A percentile compares a stretch with the other conserved stretches of the same genome.
phyloP scores from a whole-genome alignment of 441 rosid species.

The Flueggea neowawraea region DNA sequence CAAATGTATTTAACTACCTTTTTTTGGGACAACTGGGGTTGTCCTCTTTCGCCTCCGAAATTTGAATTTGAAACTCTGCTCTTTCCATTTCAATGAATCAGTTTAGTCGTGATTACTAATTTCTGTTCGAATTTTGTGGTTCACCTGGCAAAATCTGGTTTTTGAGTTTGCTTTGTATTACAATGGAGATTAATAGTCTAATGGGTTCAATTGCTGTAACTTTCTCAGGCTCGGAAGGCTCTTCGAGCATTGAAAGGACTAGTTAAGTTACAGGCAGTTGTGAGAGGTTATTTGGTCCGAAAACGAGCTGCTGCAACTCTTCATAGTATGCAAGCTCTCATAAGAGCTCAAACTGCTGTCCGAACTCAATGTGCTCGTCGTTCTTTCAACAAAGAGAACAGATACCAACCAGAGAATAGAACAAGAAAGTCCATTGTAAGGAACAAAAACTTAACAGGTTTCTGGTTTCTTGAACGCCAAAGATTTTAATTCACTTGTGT shows the following conservation, averaged over 20 bases:
- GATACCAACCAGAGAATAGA: slow-evolving; percentile 33
- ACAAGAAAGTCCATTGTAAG: slow-evolving; percentile 57
- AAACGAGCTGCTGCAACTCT: slow-evolving; percentile 69
- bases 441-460: not conserved
- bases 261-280: slow-evolving; percentile 86
- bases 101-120: too few relatives aligned
- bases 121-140: too few relatives aligned
- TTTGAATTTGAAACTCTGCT: slow-evolving; percentile 15
- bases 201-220: not conserved
- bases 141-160: too few relatives aligned
- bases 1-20: slow-evolving; percentile 12
- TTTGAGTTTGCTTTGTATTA: too few relatives aligned
- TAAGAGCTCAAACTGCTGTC: slow-evolving; percentile 63
- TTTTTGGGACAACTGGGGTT: slow-evolving; percentile 8
- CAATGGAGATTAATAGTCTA: too few relatives aligned
- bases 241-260: slow-evolving; percentile 80
- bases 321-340: slow-evolving; percentile 71
- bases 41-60: not conserved
- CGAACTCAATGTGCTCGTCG: slow-evolving; percentile 51
- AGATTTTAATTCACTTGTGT: too few relatives aligned
- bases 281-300: slow-evolving; percentile 80
- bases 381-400: slow-evolving; percentile 46
- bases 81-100: slow-evolving; percentile 5
- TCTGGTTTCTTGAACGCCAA: too few relatives aligned
- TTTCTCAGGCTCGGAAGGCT: slow-evolving; percentile 76